Base-by-base conservation (phyloP, 805 yeast genomes). In the Torulaspora quercuum region DNA sequence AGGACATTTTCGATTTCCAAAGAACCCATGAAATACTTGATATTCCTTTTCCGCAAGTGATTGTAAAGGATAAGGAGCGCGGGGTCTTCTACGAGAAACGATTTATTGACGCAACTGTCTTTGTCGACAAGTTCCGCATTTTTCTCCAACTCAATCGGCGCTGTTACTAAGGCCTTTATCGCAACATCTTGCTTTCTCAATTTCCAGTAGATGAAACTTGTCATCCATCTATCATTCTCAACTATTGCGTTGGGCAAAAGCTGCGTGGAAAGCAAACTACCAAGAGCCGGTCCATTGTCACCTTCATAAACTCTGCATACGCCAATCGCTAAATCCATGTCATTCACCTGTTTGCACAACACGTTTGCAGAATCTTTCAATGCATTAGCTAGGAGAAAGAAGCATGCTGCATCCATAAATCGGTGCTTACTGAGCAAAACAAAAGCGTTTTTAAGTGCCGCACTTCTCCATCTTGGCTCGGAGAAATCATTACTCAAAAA, bases 391-490 rank as follows among this genome's bases (percentile, higher is more conserved):
- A 90, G 67, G 22, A 90, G 60, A 60, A 90, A 90, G 57, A 92
- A 89, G 14, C 81, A 78, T 0, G 97, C 96, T 0, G 97, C 95
- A 59, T 88, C 94, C 56, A 73, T 64, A 52, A 73, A 84, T 26
- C 97, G 67, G 59, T 89, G 98, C 52, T 87, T 87, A 44, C 97
- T 85, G 46, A 92, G 59, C 27, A 90, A 64, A 0, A 86, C 97
- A 67, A 77, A 90, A 0, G 97, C 97, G 63, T 90, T 90, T 53
- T 92, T 92, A 50, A 78, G 61, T 0, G 97, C 97, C 1, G 97
- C 96, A 0, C 84, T 70, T 48, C 69, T 75, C 96, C 97, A 89
- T 33, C 96, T 68, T 10, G 72, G 70, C 36, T 79, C 76, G 4
- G 65, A 62, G 57, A 89, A 90, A 53, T 92, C 92, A 55, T 89